phyloP scores from a whole-genome alignment of 2,329 filamentous ascomycete genomes.

The Ascochyta rabiei region DNA sequence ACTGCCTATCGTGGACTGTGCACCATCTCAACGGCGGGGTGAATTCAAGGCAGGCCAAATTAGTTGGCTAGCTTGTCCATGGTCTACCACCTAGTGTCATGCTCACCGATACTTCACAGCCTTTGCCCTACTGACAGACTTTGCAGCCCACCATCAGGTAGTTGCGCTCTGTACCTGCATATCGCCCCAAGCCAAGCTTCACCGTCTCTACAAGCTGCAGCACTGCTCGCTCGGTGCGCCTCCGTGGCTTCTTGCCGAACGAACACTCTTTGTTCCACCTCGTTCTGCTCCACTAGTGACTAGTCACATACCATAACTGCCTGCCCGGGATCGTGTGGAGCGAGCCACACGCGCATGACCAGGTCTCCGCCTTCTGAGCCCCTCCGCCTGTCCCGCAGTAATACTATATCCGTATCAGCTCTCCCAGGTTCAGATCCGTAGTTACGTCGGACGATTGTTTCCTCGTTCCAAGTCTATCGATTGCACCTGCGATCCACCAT shows the following conservation, averaged over 20 bases:
- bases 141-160: slow-evolving; percentile 22
- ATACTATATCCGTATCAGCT: slow-evolving; percentile 40
- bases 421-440: slow-evolving; percentile 29
- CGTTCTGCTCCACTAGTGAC: slow-evolving; percentile 32
- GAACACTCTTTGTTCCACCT: slow-evolving; percentile 32
- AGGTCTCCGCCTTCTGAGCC: slow-evolving; percentile 29
- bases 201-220: slow-evolving; percentile 36
- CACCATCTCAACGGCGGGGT: slow-evolving; percentile 22
- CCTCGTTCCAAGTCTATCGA: slow-evolving; percentile 20
- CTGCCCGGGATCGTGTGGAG: slow-evolving; percentile 35
- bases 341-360: slow-evolving; percentile 43
- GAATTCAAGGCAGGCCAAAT: slow-evolving; percentile 30
- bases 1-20: slow-evolving; percentile 24
- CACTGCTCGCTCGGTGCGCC: slow-evolving; percentile 33
- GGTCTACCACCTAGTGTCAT: slow-evolving; percentile 16
- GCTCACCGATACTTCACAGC: slow-evolving; percentile 20
- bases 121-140: slow-evolving; percentile 19
- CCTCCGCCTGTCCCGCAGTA: slow-evolving; percentile 33
- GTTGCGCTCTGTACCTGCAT: slow-evolving; percentile 34
- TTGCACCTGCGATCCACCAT: slow-evolving; percentile 31
- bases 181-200: slow-evolving; percentile 28
- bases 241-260: slow-evolving; percentile 31
- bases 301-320: slow-evolving; percentile 38
- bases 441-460: slow-evolving; percentile 30
- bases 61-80: slow-evolving; percentile 19